phyloP scores from a whole-genome alignment of 306 rosid genomes.

The Dryas alaskensis region DNA sequence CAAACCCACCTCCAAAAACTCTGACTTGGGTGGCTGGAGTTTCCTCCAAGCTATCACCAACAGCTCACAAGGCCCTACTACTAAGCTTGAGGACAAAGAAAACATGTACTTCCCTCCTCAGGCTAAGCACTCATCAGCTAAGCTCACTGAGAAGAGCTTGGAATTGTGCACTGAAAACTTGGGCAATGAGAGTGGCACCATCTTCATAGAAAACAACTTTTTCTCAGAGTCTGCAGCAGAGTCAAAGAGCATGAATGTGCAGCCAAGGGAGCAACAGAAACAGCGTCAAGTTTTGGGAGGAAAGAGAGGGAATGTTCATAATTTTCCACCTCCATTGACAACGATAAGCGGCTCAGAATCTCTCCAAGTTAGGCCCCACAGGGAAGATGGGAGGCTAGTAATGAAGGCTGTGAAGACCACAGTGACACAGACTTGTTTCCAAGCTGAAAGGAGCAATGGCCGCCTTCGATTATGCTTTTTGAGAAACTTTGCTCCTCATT shows the following conservation, averaged over 20 bases:
- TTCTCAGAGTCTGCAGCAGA: constrained; percentile 30
- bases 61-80: constrained; percentile 8
- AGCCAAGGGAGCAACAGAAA: constrained; percentile 33
- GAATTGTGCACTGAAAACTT: constrained; percentile 77
- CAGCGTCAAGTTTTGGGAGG: constrained; percentile 29
- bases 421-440: constrained; percentile 40
- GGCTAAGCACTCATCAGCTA: constrained; percentile 39
- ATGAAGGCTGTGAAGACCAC: constrained; percentile 62
- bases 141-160: constrained; percentile 61
- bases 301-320: constrained; percentile 36
- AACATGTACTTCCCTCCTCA: constrained; percentile 55
- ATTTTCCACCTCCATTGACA: constrained; percentile 92
- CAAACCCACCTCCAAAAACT: constrained; percentile 12
- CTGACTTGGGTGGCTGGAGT: constrained; percentile 44
- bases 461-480: constrained; percentile 69
- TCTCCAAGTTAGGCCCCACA: constrained; percentile 60
- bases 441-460: constrained; percentile 73
- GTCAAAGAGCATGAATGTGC: constrained; percentile 19
- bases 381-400: constrained; percentile 72
- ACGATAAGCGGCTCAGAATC: constrained; percentile 72
- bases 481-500: constrained; percentile 23
- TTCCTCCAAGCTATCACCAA: constrained; percentile 57
- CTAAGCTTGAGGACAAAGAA: constrained; percentile 24
- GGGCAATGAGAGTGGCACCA: constrained; percentile 82
- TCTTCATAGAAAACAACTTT: constrained; percentile 45